Evolutionary conservation across 306 rosid species (phyloP).

Genomic region (Vigna trinervia): DNA sequence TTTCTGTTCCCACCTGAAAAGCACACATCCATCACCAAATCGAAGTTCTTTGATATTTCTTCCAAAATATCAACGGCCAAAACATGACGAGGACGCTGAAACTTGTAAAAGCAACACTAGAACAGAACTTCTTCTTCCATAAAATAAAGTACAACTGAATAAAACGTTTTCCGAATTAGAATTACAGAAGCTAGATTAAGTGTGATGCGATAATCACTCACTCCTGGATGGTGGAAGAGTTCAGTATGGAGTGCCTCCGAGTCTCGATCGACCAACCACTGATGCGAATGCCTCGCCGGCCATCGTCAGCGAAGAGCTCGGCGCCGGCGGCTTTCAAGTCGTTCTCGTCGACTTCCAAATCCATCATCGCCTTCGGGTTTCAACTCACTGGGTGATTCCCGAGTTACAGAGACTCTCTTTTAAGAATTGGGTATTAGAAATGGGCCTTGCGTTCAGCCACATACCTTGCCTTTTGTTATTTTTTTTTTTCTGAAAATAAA

Average conservation of each 20-base stretch:
- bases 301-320: conserved; percentile 64
- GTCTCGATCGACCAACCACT: conserved; percentile 92
- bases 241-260: conserved; percentile 72
- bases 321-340: conserved; percentile 91
- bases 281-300: conserved; percentile 73
- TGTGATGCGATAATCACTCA: conserved; percentile 35
- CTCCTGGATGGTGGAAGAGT: conserved; percentile 66
- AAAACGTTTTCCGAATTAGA: not conserved
- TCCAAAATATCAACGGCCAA: conserved; percentile 5
- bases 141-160: not conserved
- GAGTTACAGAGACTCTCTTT: conserved; percentile 4
- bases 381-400: conserved; percentile 1
- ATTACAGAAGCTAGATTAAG: conserved; percentile 28
- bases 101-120: not conserved
- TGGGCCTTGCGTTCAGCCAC: not conserved
- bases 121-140: not conserved
- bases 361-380: conserved; percentile 57
- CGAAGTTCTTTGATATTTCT: not conserved
- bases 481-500: too few relatives aligned
- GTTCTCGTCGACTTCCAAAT: conserved; percentile 69
- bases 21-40: conserved; percentile 44
- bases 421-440: not conserved
- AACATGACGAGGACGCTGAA: not conserved
- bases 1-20: conserved; percentile 84
- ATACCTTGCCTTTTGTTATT: too few relatives aligned